A percentile compares a stretch with the other conserved stretches of the same genome.
Conservation (phyloP, 257 asterid genomes). For the Jasminum sambac region DNA sequence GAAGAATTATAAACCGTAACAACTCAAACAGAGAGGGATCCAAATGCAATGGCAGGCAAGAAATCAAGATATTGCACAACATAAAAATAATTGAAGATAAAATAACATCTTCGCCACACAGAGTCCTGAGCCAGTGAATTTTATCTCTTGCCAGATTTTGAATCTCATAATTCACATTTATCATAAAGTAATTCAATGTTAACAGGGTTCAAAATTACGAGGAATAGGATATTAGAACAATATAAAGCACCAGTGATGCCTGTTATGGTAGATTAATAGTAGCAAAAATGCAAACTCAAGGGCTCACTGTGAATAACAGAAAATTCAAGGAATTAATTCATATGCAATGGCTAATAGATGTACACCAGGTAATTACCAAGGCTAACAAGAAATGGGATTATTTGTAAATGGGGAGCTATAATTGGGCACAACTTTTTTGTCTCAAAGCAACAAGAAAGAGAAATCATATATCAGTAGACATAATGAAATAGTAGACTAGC, state of each 20-base stretch:
- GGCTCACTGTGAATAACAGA: not conserved
- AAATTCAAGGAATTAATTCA: not conserved
- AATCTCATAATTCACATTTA: not conserved
- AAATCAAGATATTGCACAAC: not conserved
- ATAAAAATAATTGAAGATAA: not conserved
- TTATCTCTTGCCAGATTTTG: not conserved
- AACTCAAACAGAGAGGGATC: not conserved
- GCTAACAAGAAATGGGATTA: not conserved
- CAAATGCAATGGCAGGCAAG: not conserved
- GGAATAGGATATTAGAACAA: not conserved
- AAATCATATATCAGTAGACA: not conserved
- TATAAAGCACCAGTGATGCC: not conserved
- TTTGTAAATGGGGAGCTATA: not conserved
- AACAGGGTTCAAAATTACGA: not conserved
- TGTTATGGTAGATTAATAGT: not conserved
- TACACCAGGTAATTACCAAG: not conserved
- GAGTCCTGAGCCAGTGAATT: not conserved
- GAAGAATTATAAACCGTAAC: not conserved
- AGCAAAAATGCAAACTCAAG: not conserved
- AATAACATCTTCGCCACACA: not conserved
- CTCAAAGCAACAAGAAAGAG: slow-evolving; percentile 2
- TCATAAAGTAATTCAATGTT: not conserved
- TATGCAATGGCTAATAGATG: not conserved
- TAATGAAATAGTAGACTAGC: not conserved
- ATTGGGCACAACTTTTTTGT: not conserved